Conservation (phyloP, 164 flowering plant species). For the Liriodendron chinense region DNA sequence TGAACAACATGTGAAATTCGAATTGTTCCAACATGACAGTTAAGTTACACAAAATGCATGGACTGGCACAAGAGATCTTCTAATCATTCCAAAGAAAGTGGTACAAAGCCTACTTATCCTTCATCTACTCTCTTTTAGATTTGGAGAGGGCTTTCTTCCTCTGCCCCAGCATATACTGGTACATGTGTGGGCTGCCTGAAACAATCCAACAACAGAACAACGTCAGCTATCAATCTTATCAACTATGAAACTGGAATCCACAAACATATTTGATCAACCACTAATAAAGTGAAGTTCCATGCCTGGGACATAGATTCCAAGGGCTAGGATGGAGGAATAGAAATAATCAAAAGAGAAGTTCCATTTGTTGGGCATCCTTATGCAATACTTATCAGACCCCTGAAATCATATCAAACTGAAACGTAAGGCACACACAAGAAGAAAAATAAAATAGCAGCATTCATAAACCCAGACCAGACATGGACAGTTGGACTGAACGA, state of each 20-base stretch:
- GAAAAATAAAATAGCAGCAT: neutral
- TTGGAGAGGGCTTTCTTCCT: conserved; percentile 87
- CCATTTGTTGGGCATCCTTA: conserved; percentile 97
- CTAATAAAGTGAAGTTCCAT: conserved; percentile 15
- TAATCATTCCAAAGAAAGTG: neutral
- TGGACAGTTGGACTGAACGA: neutral
- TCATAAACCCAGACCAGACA: neutral
- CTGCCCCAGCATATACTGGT: conserved; percentile 81
- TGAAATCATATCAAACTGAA: conserved; percentile 27
- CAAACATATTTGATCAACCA: neutral
- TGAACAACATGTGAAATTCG: neutral
- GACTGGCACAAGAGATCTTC: neutral
- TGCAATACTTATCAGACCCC: conserved; percentile 65
- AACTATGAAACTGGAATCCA: neutral
- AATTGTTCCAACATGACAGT: conserved; percentile 41
- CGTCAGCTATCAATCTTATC: neutral
- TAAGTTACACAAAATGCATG: conserved; percentile 22
- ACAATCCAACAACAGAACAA: conserved; percentile 3
- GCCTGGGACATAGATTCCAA: conserved; percentile 81
- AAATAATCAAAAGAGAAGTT: conserved; percentile 88
- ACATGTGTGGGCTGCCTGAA: conserved; percentile 94
- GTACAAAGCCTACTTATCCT: neutral
- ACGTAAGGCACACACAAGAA: neutral
- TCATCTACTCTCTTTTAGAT: conserved; percentile 56
- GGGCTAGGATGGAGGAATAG: conserved; percentile 51